These are phyloP conservation scores for Akebia trifoliata DNA, from an alignment of 164 flowering plant species.

Conservation along the genomic window DNA sequence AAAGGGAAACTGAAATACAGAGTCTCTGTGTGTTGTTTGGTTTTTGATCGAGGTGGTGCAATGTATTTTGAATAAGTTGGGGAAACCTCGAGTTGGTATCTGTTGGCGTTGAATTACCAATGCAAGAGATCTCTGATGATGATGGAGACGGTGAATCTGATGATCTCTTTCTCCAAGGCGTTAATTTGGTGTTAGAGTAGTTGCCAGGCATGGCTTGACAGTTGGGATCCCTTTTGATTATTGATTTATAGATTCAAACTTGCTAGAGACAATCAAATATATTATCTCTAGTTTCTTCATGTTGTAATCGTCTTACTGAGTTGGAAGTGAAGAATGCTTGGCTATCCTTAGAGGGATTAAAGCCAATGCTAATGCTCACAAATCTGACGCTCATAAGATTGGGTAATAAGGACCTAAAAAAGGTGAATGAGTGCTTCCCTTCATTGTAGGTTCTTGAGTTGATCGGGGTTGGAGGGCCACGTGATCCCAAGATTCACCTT, in stretches of 20 bases:
- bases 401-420: conserved; percentile 44
- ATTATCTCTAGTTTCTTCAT: too few species aligned
- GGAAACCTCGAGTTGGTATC: conserved; percentile 25
- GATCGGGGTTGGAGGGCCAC: conserved; percentile 44
- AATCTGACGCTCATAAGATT: too few species aligned
- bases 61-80: too few species aligned
- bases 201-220: conserved; percentile 23
- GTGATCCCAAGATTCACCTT: conserved; percentile 39
- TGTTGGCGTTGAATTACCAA: conserved; percentile 31
- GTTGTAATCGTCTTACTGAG: conserved; percentile 30
- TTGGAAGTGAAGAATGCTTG: too few species aligned
- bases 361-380: too few species aligned
- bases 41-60: too few species aligned
- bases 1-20: too few species aligned
- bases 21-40: too few species aligned
- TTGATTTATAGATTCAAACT: conserved; percentile 49
- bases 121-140: conserved; percentile 20
- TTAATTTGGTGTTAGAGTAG: conserved; percentile 34
- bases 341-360: too few species aligned
- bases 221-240: conserved; percentile 28
- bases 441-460: conserved; percentile 32
- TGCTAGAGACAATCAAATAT: too few species aligned
- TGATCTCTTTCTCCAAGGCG: conserved; percentile 37
- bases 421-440: conserved; percentile 39
- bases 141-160: conserved; percentile 42